Percentiles rank a stretch among this genome's conserved stretches.
Evolutionary conservation across 148 eudicot genomes (phyloP).

Genomic region (Polygonum maritimum): DNA sequence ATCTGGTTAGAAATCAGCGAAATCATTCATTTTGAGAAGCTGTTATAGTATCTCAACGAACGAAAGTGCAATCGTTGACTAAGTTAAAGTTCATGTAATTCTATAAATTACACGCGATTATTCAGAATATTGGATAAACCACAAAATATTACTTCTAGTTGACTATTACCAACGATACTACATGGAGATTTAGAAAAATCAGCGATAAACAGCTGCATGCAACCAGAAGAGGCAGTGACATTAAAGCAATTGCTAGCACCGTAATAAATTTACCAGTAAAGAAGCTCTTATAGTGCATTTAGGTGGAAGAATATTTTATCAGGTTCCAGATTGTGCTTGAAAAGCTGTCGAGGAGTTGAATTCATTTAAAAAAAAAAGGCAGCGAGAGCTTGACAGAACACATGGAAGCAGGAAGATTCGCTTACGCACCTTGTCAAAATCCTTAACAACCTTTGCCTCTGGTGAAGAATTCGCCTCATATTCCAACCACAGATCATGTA

Average conservation of each 20-base stretch:
- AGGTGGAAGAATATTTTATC: background rate
- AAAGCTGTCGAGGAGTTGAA: background rate
- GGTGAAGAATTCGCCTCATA: constrained; percentile 77
- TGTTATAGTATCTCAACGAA: background rate
- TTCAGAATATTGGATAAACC: background rate
- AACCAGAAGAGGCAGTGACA: background rate
- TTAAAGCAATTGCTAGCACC: background rate
- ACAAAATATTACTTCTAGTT: background rate
- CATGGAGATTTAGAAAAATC: background rate
- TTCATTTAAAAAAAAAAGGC: background rate
- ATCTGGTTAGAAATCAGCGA: background rate
- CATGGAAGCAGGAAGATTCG: background rate
- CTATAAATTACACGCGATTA: background rate
- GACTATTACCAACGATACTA: background rate
- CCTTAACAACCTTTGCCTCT: constrained; percentile 93
- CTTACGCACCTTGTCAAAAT: constrained; percentile 67
- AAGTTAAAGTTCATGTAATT: background rate
- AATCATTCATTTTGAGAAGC: background rate
- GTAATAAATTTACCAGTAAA: background rate
- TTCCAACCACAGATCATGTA: constrained; percentile 83
- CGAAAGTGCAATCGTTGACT: background rate
- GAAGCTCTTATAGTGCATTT: background rate
- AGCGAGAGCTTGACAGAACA: background rate
- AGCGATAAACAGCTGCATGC: background rate
- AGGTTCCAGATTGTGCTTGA: background rate